Conservation (phyloP, 2,329 filamentous ascomycete genomes). For the Hymenoscyphus fraxineus region DNA sequence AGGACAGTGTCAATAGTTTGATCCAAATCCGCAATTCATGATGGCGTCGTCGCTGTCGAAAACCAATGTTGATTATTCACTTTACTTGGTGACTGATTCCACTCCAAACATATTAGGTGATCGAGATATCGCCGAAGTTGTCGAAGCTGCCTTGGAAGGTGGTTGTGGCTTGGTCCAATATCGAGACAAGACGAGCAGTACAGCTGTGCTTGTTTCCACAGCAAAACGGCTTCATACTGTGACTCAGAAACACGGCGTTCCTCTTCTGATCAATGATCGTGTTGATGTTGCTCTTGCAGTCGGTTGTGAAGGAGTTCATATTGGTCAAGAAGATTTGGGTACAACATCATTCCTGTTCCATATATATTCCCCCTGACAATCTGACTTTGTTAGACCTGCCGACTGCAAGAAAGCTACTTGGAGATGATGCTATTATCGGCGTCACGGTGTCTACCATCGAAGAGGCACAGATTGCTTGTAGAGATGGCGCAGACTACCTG, state of each 20-base stretch:
- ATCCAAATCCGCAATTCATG: not conserved
- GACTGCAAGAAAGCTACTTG: slow-evolving; percentile 69
- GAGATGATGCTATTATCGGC: slow-evolving; percentile 76
- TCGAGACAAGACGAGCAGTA: slow-evolving; percentile 80
- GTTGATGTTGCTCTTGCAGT: slow-evolving; percentile 84
- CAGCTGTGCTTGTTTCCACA: slow-evolving; percentile 64
- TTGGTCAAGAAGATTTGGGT: slow-evolving; percentile 93
- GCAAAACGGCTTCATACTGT: slow-evolving; percentile 68
- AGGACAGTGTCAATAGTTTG: not conserved
- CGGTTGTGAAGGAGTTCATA: slow-evolving; percentile 86
- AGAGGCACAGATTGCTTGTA: slow-evolving; percentile 69
- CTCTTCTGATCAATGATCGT: slow-evolving; percentile 88
- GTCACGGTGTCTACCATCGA: slow-evolving; percentile 74
- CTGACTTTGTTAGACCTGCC: slow-evolving; percentile 46
- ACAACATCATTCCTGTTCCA: slow-evolving; percentile 21
- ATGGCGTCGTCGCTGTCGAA: slow-evolving; percentile 24
- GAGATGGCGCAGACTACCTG: slow-evolving; percentile 80
- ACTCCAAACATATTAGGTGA: slow-evolving; percentile 77
- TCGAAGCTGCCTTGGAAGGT: slow-evolving; percentile 70
- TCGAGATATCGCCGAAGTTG: slow-evolving; percentile 66
- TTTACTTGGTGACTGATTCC: slow-evolving; percentile 92
- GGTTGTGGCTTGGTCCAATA: slow-evolving; percentile 87
- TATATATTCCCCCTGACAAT: slow-evolving; percentile 5
- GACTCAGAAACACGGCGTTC: slow-evolving; percentile 64
- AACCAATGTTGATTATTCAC: slow-evolving; percentile 63